Evolutionary conservation across 2,329 filamentous ascomycete species (phyloP).

Genomic region (Diaporthe sp.): DNA sequence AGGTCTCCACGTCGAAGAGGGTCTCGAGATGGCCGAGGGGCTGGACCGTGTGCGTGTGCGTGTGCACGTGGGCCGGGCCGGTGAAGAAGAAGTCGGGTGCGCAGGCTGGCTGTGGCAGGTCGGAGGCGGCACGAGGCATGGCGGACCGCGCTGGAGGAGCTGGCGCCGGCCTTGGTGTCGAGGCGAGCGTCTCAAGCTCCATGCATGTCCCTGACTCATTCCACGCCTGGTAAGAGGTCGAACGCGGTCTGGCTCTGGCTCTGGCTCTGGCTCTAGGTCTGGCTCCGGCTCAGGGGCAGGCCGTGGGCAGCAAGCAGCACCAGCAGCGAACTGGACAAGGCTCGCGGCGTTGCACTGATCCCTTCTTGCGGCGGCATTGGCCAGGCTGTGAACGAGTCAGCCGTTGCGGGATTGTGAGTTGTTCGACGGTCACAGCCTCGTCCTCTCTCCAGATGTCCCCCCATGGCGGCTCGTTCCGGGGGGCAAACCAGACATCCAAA

Average conservation of each 20-base stretch:
- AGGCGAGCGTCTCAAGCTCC: slow-evolving; percentile 29
- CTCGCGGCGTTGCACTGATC: slow-evolving; percentile 8
- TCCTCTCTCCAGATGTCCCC: not conserved
- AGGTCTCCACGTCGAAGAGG: slow-evolving; percentile 38
- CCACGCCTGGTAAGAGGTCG: not conserved
- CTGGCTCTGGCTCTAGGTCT: no score
- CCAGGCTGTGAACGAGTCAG: slow-evolving; percentile 17
- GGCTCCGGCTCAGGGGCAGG: not conserved
- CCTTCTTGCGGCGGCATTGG: slow-evolving; percentile 5
- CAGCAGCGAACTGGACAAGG: slow-evolving; percentile 3
- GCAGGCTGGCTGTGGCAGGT: slow-evolving; percentile 17
- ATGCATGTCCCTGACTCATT: slow-evolving; percentile 29
- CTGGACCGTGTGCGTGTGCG: slow-evolving; percentile 21
- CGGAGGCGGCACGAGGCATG: not conserved
- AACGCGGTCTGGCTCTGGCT: not conserved
- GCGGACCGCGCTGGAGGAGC: slow-evolving; percentile 1
- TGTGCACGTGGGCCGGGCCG: not conserved
- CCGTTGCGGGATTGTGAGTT: slow-evolving; percentile 16
- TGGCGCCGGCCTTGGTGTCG: not conserved
- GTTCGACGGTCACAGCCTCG: slow-evolving; percentile 24
- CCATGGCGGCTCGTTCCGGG: not conserved
- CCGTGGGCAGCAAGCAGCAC: not conserved
- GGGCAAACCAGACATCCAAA: not conserved
- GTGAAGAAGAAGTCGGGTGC: slow-evolving; percentile 35
- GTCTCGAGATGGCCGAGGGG: slow-evolving; percentile 38